These are phyloP conservation scores for Globisporangium mamillatum DNA, from an alignment of 352 stramenopile species.

Conservation along the genomic window DNA sequence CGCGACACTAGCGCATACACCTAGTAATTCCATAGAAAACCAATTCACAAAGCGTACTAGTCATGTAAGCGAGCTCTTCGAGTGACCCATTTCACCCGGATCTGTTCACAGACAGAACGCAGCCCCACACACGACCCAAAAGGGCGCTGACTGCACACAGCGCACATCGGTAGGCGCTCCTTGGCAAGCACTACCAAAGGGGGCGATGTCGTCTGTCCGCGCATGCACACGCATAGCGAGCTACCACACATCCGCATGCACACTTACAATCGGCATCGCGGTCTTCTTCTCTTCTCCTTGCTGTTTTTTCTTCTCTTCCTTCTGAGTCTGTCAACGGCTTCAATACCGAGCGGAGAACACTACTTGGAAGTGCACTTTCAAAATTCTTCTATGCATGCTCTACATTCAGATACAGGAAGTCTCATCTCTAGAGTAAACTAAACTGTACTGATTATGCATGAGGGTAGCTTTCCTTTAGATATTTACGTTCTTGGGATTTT, in stretches of 20 bases:
- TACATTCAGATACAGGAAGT: background rate
- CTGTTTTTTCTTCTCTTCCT: background rate
- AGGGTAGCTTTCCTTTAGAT: background rate
- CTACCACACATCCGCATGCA: background rate
- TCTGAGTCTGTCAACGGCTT: slow-evolving; percentile 8
- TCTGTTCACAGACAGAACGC: background rate
- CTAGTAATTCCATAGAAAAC: slow-evolving; percentile 16
- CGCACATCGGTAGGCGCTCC: background rate
- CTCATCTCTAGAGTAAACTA: background rate
- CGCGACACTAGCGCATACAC: slow-evolving; percentile 97
- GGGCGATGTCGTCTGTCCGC: background rate
- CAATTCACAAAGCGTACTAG: background rate
- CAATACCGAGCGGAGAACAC: background rate
- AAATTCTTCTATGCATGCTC: background rate
- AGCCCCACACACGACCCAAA: background rate
- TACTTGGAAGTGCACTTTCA: background rate
- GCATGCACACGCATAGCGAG: background rate
- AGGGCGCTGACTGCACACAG: background rate
- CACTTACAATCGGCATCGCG: slow-evolving; percentile 20
- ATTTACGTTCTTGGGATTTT: background rate
- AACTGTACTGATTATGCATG: background rate
- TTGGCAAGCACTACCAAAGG: background rate
- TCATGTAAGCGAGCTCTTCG: background rate
- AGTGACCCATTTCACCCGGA: background rate
- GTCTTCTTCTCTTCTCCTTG: no score